A percentile compares a stretch with the other conserved stretches of the same genome.
Conservation (phyloP, 2,329 filamentous ascomycete species). For the Colletotrichum sp. region DNA sequence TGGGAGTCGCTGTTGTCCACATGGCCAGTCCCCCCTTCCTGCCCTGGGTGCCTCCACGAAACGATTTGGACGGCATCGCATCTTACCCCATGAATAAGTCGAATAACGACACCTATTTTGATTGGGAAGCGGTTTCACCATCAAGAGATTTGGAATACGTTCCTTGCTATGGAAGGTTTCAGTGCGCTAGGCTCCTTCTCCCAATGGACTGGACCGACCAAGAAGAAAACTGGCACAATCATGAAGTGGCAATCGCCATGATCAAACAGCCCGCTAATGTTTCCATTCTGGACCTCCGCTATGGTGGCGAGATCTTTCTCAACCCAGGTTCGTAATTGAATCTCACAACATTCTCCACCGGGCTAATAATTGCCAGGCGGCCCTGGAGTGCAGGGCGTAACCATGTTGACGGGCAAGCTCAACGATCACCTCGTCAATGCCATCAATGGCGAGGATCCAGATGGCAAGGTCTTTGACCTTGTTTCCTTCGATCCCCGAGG, state of each 20-base stretch:
- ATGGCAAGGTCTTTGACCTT: conserved; percentile 49
- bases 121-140: conserved; percentile 40
- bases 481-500: conserved; percentile 54
- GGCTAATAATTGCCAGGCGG: not conserved
- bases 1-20: not conserved
- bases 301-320: conserved; percentile 44
- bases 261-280: conserved; percentile 44
- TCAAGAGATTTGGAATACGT: conserved; percentile 39
- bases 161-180: conserved; percentile 40
- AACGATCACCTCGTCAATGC: not conserved
- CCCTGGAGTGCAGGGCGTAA: not conserved
- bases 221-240: conserved; percentile 23
- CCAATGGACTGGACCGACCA: conserved; percentile 43
- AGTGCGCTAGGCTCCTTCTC: conserved; percentile 46
- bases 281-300: conserved; percentile 36
- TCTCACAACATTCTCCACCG: too few species aligned
- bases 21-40: not conserved
- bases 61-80: not conserved
- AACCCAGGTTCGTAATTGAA: conserved; percentile 39
- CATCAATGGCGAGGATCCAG: not conserved
- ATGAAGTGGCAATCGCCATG: conserved; percentile 43
- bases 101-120: conserved; percentile 26
- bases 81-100: not conserved
- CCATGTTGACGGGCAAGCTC: not conserved
- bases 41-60: not conserved